Evolutionary conservation across 345 rosid genomes (phyloP), one percentile per base, ranked within the genome.

Genomic region (Clarkia xantiana): DNA sequence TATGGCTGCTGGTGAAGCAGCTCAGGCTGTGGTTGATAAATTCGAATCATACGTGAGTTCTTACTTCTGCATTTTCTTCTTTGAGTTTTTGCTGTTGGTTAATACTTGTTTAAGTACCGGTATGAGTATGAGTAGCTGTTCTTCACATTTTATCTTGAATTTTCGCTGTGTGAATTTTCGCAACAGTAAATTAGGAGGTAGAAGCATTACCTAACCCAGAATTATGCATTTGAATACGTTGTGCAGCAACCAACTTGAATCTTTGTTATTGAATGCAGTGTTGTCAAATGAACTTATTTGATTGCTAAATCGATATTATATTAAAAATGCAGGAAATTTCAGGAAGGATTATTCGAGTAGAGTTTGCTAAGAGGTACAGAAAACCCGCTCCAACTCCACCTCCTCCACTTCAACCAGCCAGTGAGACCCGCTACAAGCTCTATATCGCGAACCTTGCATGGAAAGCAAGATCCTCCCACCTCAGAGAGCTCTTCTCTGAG

Each of bases 391-490:
- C 71, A 20, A 64, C 67, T 9, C 72, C 68, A 54, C 61, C 44
- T 3, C 70, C 76, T 16, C 62, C 71, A 3, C 59, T 52, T 42
- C 59, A 63, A 56, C 66, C 74, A 25, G 17, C 65, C 17, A 51
- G 54, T 22, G 91, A 83, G 65, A 75, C 93, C 0, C 69, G 53
- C 19, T 77, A 86, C 56, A 79, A 83, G 57, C 79, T 91, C 59
- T 86, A 76, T 36, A 72, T 83, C 14, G 79, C 89, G 2, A 91
- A 91, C 67, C 89, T 91, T 40, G 78, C 86, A 54, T 83, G 98
- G 98, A 91, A 86, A 79, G 96, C 69, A 38, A 75, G 96, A 68
- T 62, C 85, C 11, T 71, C 48, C 18, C 81, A 86, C 64, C 84
- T 86, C 53, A 76, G 80, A 62, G 93, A 86, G 56, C 68, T 86